Evolutionary conservation across 257 asterid genomes (phyloP), one percentile per base, ranked within the genome.

Genomic region (Solanum sejunctum): DNA sequence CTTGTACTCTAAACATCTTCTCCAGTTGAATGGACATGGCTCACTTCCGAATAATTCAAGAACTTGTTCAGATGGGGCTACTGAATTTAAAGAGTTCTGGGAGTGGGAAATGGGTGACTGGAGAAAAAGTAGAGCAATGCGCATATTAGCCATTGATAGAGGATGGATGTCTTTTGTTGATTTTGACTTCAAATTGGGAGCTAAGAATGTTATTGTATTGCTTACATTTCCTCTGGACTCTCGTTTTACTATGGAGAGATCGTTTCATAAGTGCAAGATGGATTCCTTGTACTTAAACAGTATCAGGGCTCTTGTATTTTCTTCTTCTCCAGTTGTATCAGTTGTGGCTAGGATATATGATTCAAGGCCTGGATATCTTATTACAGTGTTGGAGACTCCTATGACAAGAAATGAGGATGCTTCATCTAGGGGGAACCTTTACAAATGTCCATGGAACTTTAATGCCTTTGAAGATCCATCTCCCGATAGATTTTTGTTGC

Each of bases 31-130:
- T 83, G 97, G 96, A 23, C 92, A 88, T 88, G 86, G 87, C 77
- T 23, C 82, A 41, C 84, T 90, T 86, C 85, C 86, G 16, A 84
- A 64, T 32, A 83, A 85, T 70, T 21, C 86, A 41, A 87, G 80
- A 20, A 87, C 78, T 87, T 91, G 93, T 88, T 87, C 94, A 23
- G 72, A 73, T 28, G 77, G 16, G 84, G 88, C 82, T 72, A 66
- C 84, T 52, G 66, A 86, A 73, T 45, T 36, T 61, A 83, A 90
- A 51, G 98, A 88, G 23, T 97, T 97, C 91, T 97, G 99, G 99
- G 99, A 97, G 87, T 92, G 89, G 93, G 98, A 97, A 90, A 93
- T 95, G 98, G 98, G 98, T 49, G 99, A 97, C 84, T 97, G 98
- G 99, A 92, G 96, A 78, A 89, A 87, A 88, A 92, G 89, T 87